phyloP scores from a whole-genome alignment of 768 basidiomycete species.

The Tylopilus cervinicoccineus region DNA sequence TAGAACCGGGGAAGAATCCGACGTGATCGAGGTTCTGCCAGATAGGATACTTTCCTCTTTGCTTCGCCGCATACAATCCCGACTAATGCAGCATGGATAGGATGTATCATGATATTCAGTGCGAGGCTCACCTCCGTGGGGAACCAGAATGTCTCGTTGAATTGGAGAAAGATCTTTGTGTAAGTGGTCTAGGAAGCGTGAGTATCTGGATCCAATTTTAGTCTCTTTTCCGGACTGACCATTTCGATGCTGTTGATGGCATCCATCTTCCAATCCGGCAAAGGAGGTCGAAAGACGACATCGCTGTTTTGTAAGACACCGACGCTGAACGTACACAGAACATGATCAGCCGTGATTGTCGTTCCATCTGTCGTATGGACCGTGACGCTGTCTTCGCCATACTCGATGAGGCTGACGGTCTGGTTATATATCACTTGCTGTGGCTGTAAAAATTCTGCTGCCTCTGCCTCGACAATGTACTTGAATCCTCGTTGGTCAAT shows the following conservation, averaged over 20 bases:
- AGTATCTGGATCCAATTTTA: neutral
- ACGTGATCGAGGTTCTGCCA: constrained; percentile 63
- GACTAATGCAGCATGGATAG: constrained; percentile 12
- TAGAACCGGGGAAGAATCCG: constrained; percentile 57
- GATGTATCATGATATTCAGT: neutral
- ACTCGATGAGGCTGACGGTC: constrained; percentile 44
- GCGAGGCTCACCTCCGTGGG: constrained; percentile 34
- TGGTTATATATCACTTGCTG: constrained; percentile 47
- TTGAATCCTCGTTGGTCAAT: constrained; percentile 66
- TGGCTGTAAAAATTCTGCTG: constrained; percentile 45
- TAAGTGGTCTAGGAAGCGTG: constrained; percentile 43
- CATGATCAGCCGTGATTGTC: constrained; percentile 49
- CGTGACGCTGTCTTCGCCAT: constrained; percentile 44
- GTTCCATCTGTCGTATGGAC: constrained; percentile 44
- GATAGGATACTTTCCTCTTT: constrained; percentile 60
- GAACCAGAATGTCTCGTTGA: constrained; percentile 59
- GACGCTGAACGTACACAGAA: constrained; percentile 63
- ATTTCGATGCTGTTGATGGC: constrained; percentile 61
- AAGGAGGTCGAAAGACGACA: constrained; percentile 48
- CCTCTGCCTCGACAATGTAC: constrained; percentile 52
- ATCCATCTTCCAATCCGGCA: constrained; percentile 62
- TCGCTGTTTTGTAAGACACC: constrained; percentile 67
- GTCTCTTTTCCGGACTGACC: constrained; percentile 31
- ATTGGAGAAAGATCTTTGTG: constrained; percentile 67
- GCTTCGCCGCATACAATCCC: constrained; percentile 52